phyloP scores from a whole-genome alignment of 2,329 filamentous ascomycete genomes.

The Talaromyces sp. region DNA sequence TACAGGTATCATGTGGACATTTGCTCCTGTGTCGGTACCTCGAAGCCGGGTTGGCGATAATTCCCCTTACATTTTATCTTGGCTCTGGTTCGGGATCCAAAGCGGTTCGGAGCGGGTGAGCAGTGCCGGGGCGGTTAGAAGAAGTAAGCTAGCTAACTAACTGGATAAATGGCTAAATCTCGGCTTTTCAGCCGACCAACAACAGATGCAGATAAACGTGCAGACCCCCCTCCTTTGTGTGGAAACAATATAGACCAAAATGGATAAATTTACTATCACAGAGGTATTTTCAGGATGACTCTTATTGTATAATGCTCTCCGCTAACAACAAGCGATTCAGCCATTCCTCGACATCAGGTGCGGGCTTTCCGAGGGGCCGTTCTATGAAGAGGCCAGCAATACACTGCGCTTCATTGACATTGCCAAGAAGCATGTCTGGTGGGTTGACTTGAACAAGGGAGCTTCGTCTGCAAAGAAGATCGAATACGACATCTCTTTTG shows the following conservation, averaged over 20 bases:
- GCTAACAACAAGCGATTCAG: slow-evolving; percentile 16
- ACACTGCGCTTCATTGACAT: slow-evolving; percentile 53
- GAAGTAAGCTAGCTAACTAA: not conserved
- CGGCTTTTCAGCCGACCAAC: not conserved
- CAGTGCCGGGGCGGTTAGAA: too few species aligned
- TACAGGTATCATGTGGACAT: too few species aligned
- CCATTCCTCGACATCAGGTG: slow-evolving; percentile 24
- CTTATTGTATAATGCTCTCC: not conserved
- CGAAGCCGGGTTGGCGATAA: too few species aligned
- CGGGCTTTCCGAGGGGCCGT: slow-evolving; percentile 28
- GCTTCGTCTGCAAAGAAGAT: slow-evolving; percentile 49
- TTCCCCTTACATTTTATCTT: too few species aligned
- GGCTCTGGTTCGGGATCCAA: too few species aligned
- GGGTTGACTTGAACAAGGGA: slow-evolving; percentile 10
- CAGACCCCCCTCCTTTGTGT: not conserved
- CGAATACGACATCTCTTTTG: slow-evolving; percentile 53
- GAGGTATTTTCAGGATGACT: slow-evolving; percentile 1
- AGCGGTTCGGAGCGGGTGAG: too few species aligned
- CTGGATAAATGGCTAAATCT: not conserved
- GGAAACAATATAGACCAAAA: not conserved
- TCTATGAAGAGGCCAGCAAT: slow-evolving; percentile 26
- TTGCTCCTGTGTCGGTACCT: too few species aligned
- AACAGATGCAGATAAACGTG: not conserved
- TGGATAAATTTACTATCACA: slow-evolving; percentile 17
- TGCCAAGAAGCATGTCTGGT: slow-evolving; percentile 47